phyloP scores from a whole-genome alignment of 768 basidiomycete genomes.

The Candolleomyces aberdarensis region DNA sequence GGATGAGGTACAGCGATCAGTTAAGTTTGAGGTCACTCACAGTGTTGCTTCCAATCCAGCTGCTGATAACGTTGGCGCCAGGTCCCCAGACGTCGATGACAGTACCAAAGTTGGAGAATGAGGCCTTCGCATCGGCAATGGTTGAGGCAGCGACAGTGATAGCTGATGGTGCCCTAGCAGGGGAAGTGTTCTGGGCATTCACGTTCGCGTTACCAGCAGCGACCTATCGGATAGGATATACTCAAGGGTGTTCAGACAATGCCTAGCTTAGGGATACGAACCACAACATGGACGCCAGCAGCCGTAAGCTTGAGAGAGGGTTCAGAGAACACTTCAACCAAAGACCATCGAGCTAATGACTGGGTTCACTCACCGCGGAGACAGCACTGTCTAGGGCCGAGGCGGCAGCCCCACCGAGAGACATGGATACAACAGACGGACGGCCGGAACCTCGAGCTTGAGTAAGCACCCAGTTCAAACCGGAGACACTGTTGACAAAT shows the following conservation, averaged over 20 bases:
- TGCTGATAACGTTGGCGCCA: conserved; percentile 22
- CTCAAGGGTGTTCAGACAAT: conserved; percentile 4
- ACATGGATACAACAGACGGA: conserved; percentile 31
- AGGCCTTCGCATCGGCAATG: conserved; percentile 27
- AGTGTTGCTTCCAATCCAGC: conserved; percentile 23
- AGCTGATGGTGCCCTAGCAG: conserved; percentile 27
- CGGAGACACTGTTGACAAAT: conserved; percentile 18
- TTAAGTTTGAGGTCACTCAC: background rate
- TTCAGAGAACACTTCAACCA: background rate
- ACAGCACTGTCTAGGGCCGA: conserved; percentile 29
- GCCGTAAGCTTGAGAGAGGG: conserved; percentile 17
- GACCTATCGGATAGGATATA: conserved; percentile 1
- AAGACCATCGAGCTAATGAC: background rate
- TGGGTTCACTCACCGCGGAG: conserved; percentile 12
- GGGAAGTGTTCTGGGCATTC: conserved; percentile 26
- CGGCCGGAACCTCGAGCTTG: conserved; percentile 15
- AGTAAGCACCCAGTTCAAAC: conserved; percentile 26
- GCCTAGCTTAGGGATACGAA: background rate
- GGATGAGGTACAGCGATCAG: background rate
- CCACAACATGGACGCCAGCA: conserved; percentile 28
- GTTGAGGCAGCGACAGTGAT: conserved; percentile 33
- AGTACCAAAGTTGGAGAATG: conserved; percentile 34
- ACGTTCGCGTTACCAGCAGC: conserved; percentile 28
- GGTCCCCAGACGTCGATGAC: conserved; percentile 34
- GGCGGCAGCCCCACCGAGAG: conserved; percentile 26